Evolutionary conservation across 192 early-diverging fungal genomes (phyloP), one percentile per base, ranked within the genome.

Genomic region (Coemansia sp.): DNA sequence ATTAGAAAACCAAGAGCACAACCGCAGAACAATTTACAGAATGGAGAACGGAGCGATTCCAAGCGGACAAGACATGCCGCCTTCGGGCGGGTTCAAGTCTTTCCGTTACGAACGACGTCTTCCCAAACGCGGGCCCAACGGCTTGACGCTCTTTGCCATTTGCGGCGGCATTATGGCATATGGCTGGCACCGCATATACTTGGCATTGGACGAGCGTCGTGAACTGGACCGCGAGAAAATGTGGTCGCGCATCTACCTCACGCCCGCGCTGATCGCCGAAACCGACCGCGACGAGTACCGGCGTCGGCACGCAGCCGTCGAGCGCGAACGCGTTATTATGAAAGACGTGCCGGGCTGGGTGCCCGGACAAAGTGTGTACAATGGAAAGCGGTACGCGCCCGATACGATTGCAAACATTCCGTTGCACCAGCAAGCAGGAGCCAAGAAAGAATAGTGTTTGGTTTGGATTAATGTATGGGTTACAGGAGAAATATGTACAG

Each of bases 251-350:
- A 93, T 98, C 65, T 84, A 94, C 84, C 82, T 98, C 18, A 82
- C 93, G 18, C 97, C 97, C 3, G 61, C 96, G 62, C 85, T 97
- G 27, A 89, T 93, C 69, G 95, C 97, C 39, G 97, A 98, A 83
- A 83, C 87, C 4, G 97, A 98, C 76, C 87, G 97, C 19, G 95
- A 97, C 73, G 77, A 84, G 20, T 91, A 93, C 74, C 86, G 94
- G 56, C 85, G 94, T n/a, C 81, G 88, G 49, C 75, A 83, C 35
- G 90, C 93, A 13, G 79, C 88, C 22, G 82, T 85, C 20, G 82
- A 82, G 22, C 84, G 90, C 19, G 95, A 97, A 73, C 83, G 85
- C 16, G 88, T 86, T 63, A 88, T 92, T 52, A 98, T 97, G 95
- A 88, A 92, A 82, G 83, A 90, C 48, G 88, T 91, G 35, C 81